A percentile compares a stretch with the other conserved stretches of the same genome.
Conservation (phyloP, 1,284 basidiomycete genomes). For the Ustilago xerochloae region DNA sequence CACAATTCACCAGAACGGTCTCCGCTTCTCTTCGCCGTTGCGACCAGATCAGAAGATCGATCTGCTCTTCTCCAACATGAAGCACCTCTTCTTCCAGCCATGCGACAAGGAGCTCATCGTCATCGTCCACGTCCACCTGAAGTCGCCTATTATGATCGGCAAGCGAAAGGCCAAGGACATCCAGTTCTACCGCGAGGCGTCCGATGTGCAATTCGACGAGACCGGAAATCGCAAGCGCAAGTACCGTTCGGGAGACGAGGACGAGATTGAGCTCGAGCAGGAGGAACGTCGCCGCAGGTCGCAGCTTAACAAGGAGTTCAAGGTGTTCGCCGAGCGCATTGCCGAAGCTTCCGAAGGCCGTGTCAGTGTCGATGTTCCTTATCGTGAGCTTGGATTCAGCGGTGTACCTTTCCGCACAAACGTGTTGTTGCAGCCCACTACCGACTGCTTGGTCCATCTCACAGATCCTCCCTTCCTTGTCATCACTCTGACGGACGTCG, state of each 20-base stretch:
- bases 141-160: slow-evolving; percentile 96
- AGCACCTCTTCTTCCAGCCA: slow-evolving; percentile 98
- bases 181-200: slow-evolving; percentile 98
- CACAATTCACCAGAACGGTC: slow-evolving; percentile 96
- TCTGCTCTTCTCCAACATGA: slow-evolving; percentile 94
- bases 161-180: slow-evolving; percentile 99
- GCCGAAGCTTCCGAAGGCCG: slow-evolving; percentile 84
- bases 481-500: slow-evolving; percentile 91
- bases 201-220: slow-evolving; percentile 97
- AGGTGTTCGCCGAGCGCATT: slow-evolving; percentile 90
- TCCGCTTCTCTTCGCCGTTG: slow-evolving; percentile 85
- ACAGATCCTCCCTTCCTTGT: slow-evolving; percentile 96
- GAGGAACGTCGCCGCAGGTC: slow-evolving; percentile 90
- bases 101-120: slow-evolving; percentile 97
- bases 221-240: slow-evolving; percentile 98
- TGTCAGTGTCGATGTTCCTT: slow-evolving; percentile 93
- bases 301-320: slow-evolving; percentile 94
- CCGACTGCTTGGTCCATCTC: slow-evolving; percentile 94
- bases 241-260: slow-evolving; percentile 96
- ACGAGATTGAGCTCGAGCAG: slow-evolving; percentile 98
- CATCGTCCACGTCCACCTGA: slow-evolving; percentile 92
- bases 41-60: slow-evolving; percentile 66
- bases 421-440: slow-evolving; percentile 93
- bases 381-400: slow-evolving; percentile 95
- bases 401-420: slow-evolving; percentile 97